A percentile compares a stretch with the other conserved stretches of the same genome.
phyloP scores from a whole-genome alignment of 306 rosid genomes.

The Ochetophila trinervis region DNA sequence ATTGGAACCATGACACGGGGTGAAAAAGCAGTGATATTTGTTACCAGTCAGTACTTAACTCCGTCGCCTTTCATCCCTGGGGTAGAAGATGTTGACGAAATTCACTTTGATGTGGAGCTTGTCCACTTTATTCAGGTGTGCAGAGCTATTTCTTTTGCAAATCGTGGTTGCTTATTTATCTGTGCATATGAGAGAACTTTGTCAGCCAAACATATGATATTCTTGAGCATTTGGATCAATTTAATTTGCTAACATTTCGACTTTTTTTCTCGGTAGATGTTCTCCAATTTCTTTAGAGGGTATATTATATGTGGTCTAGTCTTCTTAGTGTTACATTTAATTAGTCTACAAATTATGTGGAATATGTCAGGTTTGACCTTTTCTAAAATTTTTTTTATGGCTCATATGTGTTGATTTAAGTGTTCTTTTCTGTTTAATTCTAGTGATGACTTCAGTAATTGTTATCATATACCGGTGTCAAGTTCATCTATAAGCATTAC shows the following conservation, averaged over 20 bases:
- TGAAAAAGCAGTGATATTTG: slow-evolving; percentile 84
- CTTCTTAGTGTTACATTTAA: background rate
- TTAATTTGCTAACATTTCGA: background rate
- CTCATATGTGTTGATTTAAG: background rate
- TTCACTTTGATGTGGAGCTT: slow-evolving; percentile 88
- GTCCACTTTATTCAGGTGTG: slow-evolving; percentile 90
- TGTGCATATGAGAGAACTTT: background rate
- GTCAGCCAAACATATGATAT: background rate
- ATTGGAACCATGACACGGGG: slow-evolving; percentile 83
- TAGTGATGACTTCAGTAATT: background rate
- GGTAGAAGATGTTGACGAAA: slow-evolving; percentile 69
- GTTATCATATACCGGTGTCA: background rate
- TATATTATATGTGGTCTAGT: background rate
- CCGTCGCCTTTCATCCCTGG: slow-evolving; percentile 63
- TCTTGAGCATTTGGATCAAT: slow-evolving; percentile 3
- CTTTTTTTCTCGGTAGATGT: background rate
- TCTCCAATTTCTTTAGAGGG: background rate
- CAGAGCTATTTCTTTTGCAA: slow-evolving; percentile 21
- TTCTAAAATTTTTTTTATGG: background rate
- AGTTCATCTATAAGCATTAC: background rate
- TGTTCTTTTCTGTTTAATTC: too few relatives aligned
- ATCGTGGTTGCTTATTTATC: slow-evolving; percentile 17
- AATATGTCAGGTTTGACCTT: background rate
- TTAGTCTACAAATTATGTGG: background rate
- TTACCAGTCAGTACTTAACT: slow-evolving; percentile 64